Conservation (phyloP, 106 monocot genomes). For the Gastrodia elata region DNA sequence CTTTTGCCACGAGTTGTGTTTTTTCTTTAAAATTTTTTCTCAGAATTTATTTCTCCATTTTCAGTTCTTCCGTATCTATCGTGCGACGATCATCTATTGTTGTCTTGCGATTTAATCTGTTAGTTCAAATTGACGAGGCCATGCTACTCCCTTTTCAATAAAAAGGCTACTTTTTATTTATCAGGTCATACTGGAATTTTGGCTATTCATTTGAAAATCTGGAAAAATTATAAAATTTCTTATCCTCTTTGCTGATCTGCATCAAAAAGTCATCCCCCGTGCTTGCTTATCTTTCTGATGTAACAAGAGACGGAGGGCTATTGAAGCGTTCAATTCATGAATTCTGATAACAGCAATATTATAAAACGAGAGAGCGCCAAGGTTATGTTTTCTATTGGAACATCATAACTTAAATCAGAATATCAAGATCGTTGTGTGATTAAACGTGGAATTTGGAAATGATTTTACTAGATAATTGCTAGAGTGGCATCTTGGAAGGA, state of each 20-base stretch:
- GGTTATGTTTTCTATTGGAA: not conserved
- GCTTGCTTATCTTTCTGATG: not conserved
- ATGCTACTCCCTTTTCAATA: not conserved
- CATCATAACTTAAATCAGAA: not conserved
- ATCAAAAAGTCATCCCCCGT: not conserved
- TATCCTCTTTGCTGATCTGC: not conserved
- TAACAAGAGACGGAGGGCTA: no score
- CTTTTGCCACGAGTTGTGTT: not conserved
- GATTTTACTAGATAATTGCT: not conserved
- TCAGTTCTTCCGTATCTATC: not conserved
- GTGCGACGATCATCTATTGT: not conserved
- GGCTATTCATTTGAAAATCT: not conserved
- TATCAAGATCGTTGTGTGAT: not conserved
- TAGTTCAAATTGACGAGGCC: not conserved
- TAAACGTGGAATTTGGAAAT: not conserved
- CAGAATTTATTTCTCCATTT: not conserved
- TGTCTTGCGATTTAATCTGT: not conserved
- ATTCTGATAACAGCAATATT: not conserved
- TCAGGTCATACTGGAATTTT: not conserved
- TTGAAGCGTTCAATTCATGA: not conserved
- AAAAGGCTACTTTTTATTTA: not conserved
- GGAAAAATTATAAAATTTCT: not conserved
- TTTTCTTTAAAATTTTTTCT: not conserved
- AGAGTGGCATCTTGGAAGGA: not conserved
- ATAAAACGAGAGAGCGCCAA: not conserved